Evolutionary conservation across 176 grass and related monocot genomes (phyloP).

Genomic region (Oryza glumipatula): DNA sequence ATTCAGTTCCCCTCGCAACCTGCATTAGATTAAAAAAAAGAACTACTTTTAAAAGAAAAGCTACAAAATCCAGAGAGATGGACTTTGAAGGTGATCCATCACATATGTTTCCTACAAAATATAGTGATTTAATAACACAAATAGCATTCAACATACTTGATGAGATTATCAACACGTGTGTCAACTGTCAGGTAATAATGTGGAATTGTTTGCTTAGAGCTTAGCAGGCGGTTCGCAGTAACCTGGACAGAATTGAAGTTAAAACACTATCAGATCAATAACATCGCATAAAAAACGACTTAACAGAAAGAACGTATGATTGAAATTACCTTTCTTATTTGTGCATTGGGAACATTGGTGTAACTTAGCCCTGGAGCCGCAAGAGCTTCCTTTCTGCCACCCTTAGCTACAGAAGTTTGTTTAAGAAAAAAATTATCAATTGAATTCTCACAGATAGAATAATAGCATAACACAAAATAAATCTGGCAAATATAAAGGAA

Average conservation of each 20-base stretch:
- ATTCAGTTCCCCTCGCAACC: constrained; percentile 81
- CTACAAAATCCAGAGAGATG: background rate
- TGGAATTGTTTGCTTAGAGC: constrained; percentile 92
- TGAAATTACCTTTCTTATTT: constrained; percentile 87
- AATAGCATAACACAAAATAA: background rate
- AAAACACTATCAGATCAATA: constrained; percentile 16
- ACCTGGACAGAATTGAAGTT: constrained; percentile 53
- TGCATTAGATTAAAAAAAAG: constrained; percentile 40
- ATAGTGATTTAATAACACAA: constrained; percentile 34
- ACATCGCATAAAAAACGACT: background rate
- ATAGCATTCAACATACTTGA: constrained; percentile 60
- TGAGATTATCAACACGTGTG: constrained; percentile 76
- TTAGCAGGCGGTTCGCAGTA: constrained; percentile 78
- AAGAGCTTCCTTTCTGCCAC: constrained; percentile 45
- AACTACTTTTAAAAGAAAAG: constrained; percentile 14
- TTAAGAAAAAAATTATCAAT: constrained; percentile 36
- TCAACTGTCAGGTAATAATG: constrained; percentile 97
- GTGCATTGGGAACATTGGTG: constrained; percentile 77
- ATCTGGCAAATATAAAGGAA: constrained; percentile 2
- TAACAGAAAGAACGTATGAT: background rate
- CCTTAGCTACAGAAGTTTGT: constrained; percentile 67
- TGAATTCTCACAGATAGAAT: constrained; percentile 22
- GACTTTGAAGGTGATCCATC: background rate
- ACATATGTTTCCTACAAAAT: background rate
- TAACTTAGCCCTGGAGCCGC: constrained; percentile 60